These are phyloP conservation scores for Diaporthe ilicicola DNA, from an alignment of 2,329 filamentous ascomycete genomes.

Conservation along the genomic window DNA sequence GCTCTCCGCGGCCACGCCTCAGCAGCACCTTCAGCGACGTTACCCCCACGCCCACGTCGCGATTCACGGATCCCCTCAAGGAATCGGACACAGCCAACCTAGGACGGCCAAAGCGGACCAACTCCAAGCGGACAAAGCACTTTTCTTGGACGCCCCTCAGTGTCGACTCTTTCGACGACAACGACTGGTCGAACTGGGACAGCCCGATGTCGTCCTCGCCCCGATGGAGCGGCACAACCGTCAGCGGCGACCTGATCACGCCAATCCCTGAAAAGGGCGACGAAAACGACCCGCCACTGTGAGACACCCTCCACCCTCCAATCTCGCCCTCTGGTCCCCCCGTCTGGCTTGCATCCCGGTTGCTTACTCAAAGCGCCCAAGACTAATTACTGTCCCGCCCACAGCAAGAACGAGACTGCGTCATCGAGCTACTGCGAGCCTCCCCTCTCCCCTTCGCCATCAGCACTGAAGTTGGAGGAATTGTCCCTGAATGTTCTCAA, in stretches of 20 bases:
- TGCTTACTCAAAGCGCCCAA: conserved; percentile 31
- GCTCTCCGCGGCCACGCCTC: conserved; percentile 51
- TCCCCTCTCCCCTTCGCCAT: conserved; percentile 38
- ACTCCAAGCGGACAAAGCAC: conserved; percentile 55
- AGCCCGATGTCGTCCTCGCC: conserved; percentile 57
- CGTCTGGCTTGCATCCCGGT: conserved; percentile 26
- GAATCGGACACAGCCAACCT: conserved; percentile 31
- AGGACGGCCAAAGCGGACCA: conserved; percentile 27
- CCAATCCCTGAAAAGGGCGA: conserved; percentile 55
- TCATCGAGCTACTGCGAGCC: conserved; percentile 36
- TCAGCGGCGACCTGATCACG: conserved; percentile 56
- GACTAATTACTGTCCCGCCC: conserved; percentile 33
- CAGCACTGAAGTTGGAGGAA: conserved; percentile 59
- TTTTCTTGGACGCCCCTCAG: conserved; percentile 69
- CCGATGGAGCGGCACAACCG: conserved; percentile 71
- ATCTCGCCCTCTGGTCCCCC: neutral
- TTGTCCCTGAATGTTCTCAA: conserved; percentile 75
- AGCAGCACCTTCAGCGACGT: conserved; percentile 52
- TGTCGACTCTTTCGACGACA: conserved; percentile 66
- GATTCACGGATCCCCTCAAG: conserved; percentile 27
- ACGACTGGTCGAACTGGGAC: conserved; percentile 74
- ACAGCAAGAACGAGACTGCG: conserved; percentile 32
- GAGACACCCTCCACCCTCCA: conserved; percentile 44
- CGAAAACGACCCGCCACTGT: conserved; percentile 57
- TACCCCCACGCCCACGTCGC: conserved; percentile 37